phyloP scores from a whole-genome alignment of 345 rosid species.

The Kernera saxatilis region DNA sequence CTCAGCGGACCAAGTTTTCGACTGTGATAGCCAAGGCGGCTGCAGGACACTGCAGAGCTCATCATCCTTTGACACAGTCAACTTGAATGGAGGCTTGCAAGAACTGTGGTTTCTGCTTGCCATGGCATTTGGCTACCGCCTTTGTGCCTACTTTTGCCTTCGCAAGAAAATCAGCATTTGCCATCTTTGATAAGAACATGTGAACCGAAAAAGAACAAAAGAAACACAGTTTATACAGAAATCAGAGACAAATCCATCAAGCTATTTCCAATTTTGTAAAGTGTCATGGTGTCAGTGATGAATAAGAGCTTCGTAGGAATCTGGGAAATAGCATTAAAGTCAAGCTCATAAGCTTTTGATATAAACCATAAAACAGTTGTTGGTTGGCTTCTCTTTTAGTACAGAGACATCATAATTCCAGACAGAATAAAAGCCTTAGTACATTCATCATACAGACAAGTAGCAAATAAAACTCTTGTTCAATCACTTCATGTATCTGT shows the following conservation, averaged over 20 bases:
- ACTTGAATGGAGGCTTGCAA: constrained; percentile 70
- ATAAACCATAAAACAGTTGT: background rate
- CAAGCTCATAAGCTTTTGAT: constrained; percentile 9
- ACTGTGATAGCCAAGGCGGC: constrained; percentile 68
- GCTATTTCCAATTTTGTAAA: constrained; percentile 11
- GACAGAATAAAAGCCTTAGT: background rate
- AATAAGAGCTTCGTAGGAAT: background rate
- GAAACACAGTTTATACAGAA: background rate
- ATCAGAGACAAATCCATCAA: background rate
- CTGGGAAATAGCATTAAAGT: background rate
- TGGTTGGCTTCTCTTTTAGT: constrained; percentile 4
- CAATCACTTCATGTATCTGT: constrained; percentile 84
- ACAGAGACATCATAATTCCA: constrained; percentile 9
- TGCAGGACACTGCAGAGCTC: constrained; percentile 72
- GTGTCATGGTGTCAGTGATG: background rate
- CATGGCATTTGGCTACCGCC: constrained; percentile 71
- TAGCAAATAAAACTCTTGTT: constrained; percentile 7
- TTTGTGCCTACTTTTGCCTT: constrained; percentile 68
- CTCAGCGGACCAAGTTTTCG: constrained; percentile 62
- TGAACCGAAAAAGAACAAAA: background rate
- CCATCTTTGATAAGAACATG: constrained; percentile 41
- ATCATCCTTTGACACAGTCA: constrained; percentile 68
- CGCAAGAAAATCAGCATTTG: constrained; percentile 53
- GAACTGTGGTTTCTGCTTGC: constrained; percentile 86
- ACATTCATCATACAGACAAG: constrained; percentile 21